phyloP scores from a whole-genome alignment of 176 grass and related monocot genomes.

The Oropetium thomaeum region DNA sequence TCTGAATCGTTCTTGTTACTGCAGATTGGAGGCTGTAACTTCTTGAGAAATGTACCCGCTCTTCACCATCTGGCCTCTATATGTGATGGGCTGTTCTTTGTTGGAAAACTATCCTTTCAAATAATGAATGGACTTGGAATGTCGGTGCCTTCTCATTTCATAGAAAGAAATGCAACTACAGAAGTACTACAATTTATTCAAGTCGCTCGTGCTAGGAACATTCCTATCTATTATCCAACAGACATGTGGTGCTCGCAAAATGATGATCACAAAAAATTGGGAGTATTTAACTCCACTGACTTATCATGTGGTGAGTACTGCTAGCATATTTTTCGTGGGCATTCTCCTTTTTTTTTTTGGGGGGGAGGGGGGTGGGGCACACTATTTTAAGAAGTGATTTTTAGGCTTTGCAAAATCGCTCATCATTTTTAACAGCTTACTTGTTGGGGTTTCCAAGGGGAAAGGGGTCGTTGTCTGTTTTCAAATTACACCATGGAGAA shows the following conservation, averaged over 20 bases:
- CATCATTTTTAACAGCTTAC: constrained; percentile 2
- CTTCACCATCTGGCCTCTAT: constrained; percentile 59
- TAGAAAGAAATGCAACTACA: constrained; percentile 55
- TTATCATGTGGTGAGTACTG: constrained; percentile 53
- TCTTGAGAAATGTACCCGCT: constrained; percentile 64
- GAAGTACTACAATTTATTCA: constrained; percentile 66
- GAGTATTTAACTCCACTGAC: constrained; percentile 49
- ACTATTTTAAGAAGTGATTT: too few relatives aligned
- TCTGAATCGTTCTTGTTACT: constrained; percentile 36
- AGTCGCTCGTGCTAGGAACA: constrained; percentile 46
- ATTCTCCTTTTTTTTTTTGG: background rate
- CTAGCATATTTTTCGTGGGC: background rate
- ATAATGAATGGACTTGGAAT: constrained; percentile 79
- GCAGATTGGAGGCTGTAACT: constrained; percentile 91
- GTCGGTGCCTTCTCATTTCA: constrained; percentile 42
- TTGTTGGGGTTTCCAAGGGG: background rate
- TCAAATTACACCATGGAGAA: background rate
- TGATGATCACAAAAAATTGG: constrained; percentile 22
- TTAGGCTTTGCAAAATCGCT: constrained; percentile 12
- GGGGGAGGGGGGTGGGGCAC: too few relatives aligned
- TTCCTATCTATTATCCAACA: constrained; percentile 81
- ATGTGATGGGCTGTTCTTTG: constrained; percentile 73
- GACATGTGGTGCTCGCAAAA: constrained; percentile 63
- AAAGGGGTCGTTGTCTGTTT: background rate
- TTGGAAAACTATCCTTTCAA: constrained; percentile 89